Evolutionary conservation across 129 eudicot genomes (phyloP).

Genomic region (Helianthus tuberosus): DNA sequence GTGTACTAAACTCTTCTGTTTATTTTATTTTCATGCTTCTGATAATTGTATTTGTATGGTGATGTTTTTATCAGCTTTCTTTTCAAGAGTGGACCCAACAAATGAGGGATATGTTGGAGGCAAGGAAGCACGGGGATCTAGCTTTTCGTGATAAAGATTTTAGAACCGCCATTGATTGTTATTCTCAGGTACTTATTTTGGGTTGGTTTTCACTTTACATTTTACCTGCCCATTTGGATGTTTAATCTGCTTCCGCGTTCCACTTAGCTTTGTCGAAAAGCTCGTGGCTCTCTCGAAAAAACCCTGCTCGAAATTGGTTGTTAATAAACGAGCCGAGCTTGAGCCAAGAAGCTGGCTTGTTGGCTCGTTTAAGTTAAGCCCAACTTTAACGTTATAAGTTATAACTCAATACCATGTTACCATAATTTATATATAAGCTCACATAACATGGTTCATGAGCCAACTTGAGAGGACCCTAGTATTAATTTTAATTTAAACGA

Average conservation of each 20-base stretch:
- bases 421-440: too few species aligned
- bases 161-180: conserved; percentile 84
- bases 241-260: background rate
- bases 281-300: background rate
- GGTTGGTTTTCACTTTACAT: background rate
- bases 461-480: too few species aligned
- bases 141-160: conserved; percentile 94
- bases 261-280: too few species aligned
- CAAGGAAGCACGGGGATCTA: conserved; percentile 91
- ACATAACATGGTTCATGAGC: too few species aligned
- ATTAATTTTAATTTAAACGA: too few species aligned
- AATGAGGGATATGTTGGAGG: conserved; percentile 96
- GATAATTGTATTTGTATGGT: conserved; percentile 7
- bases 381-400: too few species aligned
- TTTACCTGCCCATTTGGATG: background rate
- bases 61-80: conserved; percentile 50
- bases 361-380: too few species aligned
- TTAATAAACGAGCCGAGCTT: too few species aligned
- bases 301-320: background rate
- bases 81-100: conserved; percentile 99
- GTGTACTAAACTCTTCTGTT: background rate
- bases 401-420: too few species aligned
- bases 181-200: conserved; percentile 70
- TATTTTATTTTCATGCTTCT: background rate
- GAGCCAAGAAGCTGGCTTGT: too few species aligned